Evolutionary conservation across 306 rosid genomes (phyloP), one percentile per base, ranked within the genome.

Genomic region (Dryas drummondii): DNA sequence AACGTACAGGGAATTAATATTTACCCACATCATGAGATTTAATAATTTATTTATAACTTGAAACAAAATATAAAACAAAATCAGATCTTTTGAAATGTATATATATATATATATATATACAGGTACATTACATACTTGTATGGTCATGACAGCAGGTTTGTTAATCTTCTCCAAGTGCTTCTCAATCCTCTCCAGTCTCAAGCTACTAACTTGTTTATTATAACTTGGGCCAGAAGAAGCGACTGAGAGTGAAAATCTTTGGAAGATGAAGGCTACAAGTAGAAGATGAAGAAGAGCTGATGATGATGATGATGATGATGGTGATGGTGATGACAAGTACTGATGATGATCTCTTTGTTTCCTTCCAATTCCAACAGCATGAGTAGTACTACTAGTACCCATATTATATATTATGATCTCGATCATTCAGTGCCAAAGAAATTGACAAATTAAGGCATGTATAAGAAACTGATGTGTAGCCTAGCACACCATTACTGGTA

Each of bases 151-250:
- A 60, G 97, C 78, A 55, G 93, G 85, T 86, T 91, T 94, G 90
- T 91, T 94, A 65, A 94, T 91, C 85, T 83, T 87, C 70, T 84
- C 80, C 89, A 94, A 75, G 79, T 88, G 98, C 82, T 78, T 87
- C 49, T 84, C 83, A 82, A 91, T 94, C 86, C 98, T 87, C 46
- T 90, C 81, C 22, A 94, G 72, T 77, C 97, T 88, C 82, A 90
- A 80, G 81, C 81, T 82, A 64, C 93, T 90, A 9, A 91, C 87
- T 59, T 72, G 87, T 70, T 70, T 83, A 16, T 58, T 79, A 44
- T 84, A 61, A 27, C 62, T 82, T 42, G 94, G 79, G 67, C 68
- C 76, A n/a, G 81, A 79, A 65, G 80, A 82, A 63, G 74, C 67
- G 4, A 41, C 64, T 4, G 52, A 60, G 41, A 55, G 53, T 26